These are phyloP conservation scores for Coemansia sp. DNA, from an alignment of 192 early-diverging fungal genomes.

Conservation along the genomic window DNA sequence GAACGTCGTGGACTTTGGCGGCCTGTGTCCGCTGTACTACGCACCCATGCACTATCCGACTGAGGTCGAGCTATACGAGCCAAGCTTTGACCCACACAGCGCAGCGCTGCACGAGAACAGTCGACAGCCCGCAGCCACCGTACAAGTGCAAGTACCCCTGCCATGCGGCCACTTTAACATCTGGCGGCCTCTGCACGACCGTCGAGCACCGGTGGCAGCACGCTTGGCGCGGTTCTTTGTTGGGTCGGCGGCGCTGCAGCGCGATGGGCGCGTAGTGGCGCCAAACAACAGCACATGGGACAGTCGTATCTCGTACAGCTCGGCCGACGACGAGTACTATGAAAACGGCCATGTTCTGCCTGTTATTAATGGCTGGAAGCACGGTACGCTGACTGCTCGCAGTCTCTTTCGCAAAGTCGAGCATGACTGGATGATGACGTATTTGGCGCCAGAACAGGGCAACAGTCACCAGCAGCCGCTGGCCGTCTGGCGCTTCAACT, in stretches of 20 bases:
- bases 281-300: constrained; percentile 15
- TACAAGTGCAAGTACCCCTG: constrained; percentile 28
- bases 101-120: not conserved
- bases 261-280: not conserved
- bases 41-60: constrained; percentile 44
- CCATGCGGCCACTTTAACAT: constrained; percentile 51
- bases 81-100: constrained; percentile 5
- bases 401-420: constrained; percentile 48
- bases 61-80: constrained; percentile 50
- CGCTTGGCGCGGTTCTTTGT: constrained; percentile 29
- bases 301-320: constrained; percentile 53
- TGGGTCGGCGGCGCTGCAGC: not conserved
- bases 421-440: constrained; percentile 51
- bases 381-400: constrained; percentile 19
- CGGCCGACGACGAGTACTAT: constrained; percentile 55
- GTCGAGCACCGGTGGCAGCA: constrained; percentile 15
- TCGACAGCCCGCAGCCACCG: not conserved
- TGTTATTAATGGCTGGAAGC: constrained; percentile 39
- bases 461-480: constrained; percentile 4
- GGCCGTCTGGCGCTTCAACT: constrained; percentile 51
- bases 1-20: constrained; percentile 32
- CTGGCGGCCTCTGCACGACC: constrained; percentile 42
- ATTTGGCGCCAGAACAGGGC: constrained; percentile 29
- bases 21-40: constrained; percentile 30
- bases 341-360: constrained; percentile 48